phyloP scores from a whole-genome alignment of 805 yeast genomes.

The Kodamaea kaohsiungensis region DNA sequence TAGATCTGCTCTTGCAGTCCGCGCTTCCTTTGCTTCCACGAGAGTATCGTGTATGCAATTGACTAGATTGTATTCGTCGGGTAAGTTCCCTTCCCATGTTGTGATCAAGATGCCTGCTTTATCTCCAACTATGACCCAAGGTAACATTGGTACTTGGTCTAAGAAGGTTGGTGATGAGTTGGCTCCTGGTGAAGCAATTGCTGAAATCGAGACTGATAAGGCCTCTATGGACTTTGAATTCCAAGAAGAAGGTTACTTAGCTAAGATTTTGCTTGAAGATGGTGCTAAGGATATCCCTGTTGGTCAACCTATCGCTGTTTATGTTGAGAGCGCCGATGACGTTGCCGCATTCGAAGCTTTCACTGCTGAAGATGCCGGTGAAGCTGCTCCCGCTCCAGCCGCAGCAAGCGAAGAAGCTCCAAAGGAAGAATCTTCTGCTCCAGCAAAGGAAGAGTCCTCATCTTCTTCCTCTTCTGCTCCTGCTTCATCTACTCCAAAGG shows the following conservation, averaged over 20 bases:
- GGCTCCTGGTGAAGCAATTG: constrained; percentile 89
- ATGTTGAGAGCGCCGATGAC: constrained; percentile 82
- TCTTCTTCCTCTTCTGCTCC: constrained; percentile 13
- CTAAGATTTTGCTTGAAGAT: constrained; percentile 78
- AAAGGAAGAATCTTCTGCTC: constrained; percentile 29
- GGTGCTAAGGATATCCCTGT: constrained; percentile 92
- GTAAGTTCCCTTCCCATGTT: constrained; percentile 74
- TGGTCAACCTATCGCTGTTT: constrained; percentile 95
- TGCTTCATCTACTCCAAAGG: constrained; percentile 10
- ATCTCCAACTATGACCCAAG: constrained; percentile 99
- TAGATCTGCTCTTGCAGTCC: constrained; percentile 29
- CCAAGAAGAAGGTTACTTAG: constrained; percentile 94
- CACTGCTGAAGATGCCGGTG: constrained; percentile 78
- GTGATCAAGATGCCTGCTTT: constrained; percentile 97
- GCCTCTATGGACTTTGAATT: constrained; percentile 98
- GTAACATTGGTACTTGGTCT: constrained; percentile 87
- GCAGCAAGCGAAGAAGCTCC: constrained; percentile 27
- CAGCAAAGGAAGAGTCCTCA: constrained; percentile 30
- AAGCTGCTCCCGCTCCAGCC: constrained; percentile 29
- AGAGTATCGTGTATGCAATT: constrained; percentile 26
- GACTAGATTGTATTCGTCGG: constrained; percentile 44
- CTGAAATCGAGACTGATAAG: constrained; percentile 97
- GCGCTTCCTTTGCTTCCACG: constrained; percentile 22
- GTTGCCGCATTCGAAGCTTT: constrained; percentile 87
- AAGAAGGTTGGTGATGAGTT: constrained; percentile 87